Evolutionary conservation across 306 rosid species (phyloP), one percentile per base, ranked within the genome.

Genomic region (Vigna nakashimae): DNA sequence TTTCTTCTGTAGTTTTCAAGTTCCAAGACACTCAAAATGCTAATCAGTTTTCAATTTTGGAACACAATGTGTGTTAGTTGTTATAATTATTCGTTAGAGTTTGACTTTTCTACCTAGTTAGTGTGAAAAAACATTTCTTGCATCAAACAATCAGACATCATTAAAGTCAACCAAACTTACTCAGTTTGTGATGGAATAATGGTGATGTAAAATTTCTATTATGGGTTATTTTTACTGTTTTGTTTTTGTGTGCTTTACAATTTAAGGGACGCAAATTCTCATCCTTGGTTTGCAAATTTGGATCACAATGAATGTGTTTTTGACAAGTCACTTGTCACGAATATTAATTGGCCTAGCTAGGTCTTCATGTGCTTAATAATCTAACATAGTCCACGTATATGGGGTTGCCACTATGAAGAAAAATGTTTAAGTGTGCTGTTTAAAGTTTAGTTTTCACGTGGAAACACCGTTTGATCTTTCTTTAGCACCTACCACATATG

Each of bases 391-490:
- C 46, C 77, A 71, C 36, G 40, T 75, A 73, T 18, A 22, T 50
- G 18, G 4, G 70, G 49, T 49, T 84, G 69, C 57, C 28, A 80
- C 80, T 71, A 58, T 65, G 63, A 57, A 57, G 22, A 65, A 5
- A 20, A 20, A 64, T 9, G 28, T 32, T 68, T 59, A 3, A 24
- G 17, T 32, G 62, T 51, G 60, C 20, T 14, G 57, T 36, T 15
- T 70, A 71, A 85, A 75, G 78, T 75, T 11, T 57, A 46, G 66
- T 38, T 67, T 50, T 71, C 87, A 82, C 85, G 72, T 74, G 86
- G 38, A 49, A 20, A 65, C 80, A 65, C 10, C 30, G 1, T 85
- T 64, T 70, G n/a, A 79, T 56, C 9, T 55, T 64, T 74, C 55
- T 50, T 66, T 66, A 65, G 65, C 26, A 69, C 66, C 65, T 12